These are phyloP conservation scores for Mercurialis annua DNA, from an alignment of 345 rosid genomes.

Conservation along the genomic window DNA sequence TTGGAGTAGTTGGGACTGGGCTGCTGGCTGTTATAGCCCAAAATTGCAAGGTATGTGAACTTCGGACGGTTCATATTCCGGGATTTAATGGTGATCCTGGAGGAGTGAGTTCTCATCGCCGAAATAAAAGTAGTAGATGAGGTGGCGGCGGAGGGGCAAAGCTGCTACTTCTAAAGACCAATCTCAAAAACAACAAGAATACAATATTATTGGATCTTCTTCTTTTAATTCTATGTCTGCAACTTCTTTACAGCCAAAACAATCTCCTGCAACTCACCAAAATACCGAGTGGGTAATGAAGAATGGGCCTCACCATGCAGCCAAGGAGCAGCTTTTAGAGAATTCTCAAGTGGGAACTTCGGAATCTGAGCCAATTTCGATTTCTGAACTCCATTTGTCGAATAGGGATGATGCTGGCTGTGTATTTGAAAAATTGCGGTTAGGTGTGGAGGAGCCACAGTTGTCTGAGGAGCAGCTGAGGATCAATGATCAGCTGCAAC, in stretches of 20 bases:
- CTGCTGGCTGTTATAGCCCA: too few relatives aligned
- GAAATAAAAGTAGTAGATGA: too few relatives aligned
- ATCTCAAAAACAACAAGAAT: too few relatives aligned
- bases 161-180: too few relatives aligned
- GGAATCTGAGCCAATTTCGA: slow-evolving; percentile 5
- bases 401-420: slow-evolving; percentile 25
- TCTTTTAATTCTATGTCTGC: slow-evolving; percentile 25
- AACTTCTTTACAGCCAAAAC: too few relatives aligned
- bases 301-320: slow-evolving; percentile 22
- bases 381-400: slow-evolving; percentile 18
- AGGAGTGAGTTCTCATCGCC: too few relatives aligned
- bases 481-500: slow-evolving; percentile 62
- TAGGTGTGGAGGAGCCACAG: slow-evolving; percentile 48
- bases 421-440: slow-evolving; percentile 40
- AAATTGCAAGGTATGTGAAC: too few relatives aligned
- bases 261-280: slow-evolving; percentile 12
- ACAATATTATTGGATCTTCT: slow-evolving; percentile 17
- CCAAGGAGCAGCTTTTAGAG: slow-evolving; percentile 22
- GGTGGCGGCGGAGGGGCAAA: too few relatives aligned
- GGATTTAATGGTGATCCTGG: too few relatives aligned
- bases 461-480: slow-evolving; percentile 54
- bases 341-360: slow-evolving; percentile 27
- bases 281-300: slow-evolving; percentile 17
- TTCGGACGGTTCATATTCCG: too few relatives aligned
- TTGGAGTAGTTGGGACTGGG: too few relatives aligned